These are phyloP conservation scores for Coelastrella sp. DNA, from an alignment of 139 green algal genomes.

Conservation along the genomic window DNA sequence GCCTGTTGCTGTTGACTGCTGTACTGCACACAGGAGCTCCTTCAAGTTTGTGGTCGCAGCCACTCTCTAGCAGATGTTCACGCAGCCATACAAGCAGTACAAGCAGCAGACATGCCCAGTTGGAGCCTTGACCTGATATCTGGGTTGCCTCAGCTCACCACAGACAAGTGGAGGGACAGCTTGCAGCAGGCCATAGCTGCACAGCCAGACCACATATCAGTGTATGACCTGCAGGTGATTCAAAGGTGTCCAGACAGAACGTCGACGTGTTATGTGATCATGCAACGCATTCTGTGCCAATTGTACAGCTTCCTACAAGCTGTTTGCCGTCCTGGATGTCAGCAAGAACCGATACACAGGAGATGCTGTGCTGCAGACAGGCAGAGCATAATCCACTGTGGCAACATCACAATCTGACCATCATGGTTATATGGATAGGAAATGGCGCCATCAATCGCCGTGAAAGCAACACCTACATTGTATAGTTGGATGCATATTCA, in stretches of 20 bases:
- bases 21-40: slow-evolving; percentile 64
- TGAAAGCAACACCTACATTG: no score
- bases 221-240: slow-evolving; percentile 95
- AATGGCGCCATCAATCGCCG: no score
- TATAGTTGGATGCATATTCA: no score
- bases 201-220: slow-evolving; percentile 86
- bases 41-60: slow-evolving; percentile 78
- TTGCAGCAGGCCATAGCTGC: slow-evolving; percentile 75
- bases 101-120: slow-evolving; percentile 58
- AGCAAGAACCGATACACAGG: no score
- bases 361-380: no score
- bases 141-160: slow-evolving; percentile 77
- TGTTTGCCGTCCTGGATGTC: no score
- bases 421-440: no score
- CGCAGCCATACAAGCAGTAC: slow-evolving; percentile 75
- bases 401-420: no score
- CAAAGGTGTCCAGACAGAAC: no score
- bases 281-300: no score
- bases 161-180: slow-evolving; percentile 73
- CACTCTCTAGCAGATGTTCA: slow-evolving; percentile 79
- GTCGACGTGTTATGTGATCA: not conserved
- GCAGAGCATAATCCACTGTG: no score
- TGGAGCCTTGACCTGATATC: slow-evolving; percentile 96
- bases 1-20: not conserved
- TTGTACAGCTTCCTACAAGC: no score